Evolutionary conservation across 257 asterid genomes (phyloP), one percentile per base, ranked within the genome.

Genomic region (Ophiorrhiza pumila): DNA sequence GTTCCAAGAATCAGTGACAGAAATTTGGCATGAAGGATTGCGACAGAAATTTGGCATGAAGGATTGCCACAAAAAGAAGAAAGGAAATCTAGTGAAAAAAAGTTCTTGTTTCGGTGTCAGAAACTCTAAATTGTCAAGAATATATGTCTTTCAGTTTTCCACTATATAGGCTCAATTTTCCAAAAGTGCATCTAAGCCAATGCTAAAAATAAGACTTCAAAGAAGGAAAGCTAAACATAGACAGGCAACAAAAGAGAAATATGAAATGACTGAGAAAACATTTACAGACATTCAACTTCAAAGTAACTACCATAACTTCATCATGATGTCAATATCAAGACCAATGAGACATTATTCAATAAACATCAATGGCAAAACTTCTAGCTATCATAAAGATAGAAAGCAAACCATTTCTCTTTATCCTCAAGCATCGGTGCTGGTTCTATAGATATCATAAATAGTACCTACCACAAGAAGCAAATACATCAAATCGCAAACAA

Each of bases 391-490:
- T 34, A 65, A 80, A 68, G 82, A 52, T 80, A 47, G 68, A 82
- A 73, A 83, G 73, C 89, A 72, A 72, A 91, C 99, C 99, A 94
- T 83, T 91, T 94, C 79, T 94, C 98, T 83, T 92, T 94, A 80
- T 94, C 99, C 84, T 91, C 98, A 20, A 94, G 99, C 99, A 91
- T 94, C 64, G 99, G 99, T 81, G 99, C 97, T 68, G 99, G 98
- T 80, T 94, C 99, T 60, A 78, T 89, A 67, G 97, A 91, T 77
- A 91, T 94, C 99, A 91, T 94, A 79, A 94, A 94, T 81, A 94
- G 82, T 64, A 94, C 99, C 99, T 94, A 76, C 61, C 80, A 85
- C 78, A 79, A 84, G 66, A 71, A 75, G 78, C 79, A 66, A 73
- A 78, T 18, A 74, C 73, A 74, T 79, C 64, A 79, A 77, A 79